A percentile compares a stretch with the other conserved stretches of the same genome.
Evolutionary conservation across 495 filamentous ascomycete species (phyloP).

Genomic region (Penicillium cosmopolitanum): DNA sequence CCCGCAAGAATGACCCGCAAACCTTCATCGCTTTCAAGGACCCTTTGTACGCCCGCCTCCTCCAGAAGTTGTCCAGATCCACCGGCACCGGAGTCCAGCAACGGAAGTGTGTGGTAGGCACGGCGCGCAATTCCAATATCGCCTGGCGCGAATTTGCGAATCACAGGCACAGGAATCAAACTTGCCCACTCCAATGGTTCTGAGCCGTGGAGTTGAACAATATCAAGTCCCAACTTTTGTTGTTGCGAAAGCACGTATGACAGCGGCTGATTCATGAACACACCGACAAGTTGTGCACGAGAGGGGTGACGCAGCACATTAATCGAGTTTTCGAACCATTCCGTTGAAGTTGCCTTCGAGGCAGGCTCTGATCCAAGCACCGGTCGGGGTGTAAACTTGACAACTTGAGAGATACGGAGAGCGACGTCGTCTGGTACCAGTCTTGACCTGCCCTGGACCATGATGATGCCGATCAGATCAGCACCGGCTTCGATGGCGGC

Average conservation of each 20-base stretch:
- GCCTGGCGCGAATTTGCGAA: slow-evolving; percentile 75
- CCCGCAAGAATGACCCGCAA: slow-evolving; percentile 80
- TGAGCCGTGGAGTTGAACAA: slow-evolving; percentile 88
- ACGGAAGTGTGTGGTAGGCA: slow-evolving; percentile 80
- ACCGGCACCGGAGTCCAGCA: slow-evolving; percentile 85
- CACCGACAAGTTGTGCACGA: slow-evolving; percentile 83
- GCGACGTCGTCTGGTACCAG: slow-evolving; percentile 77
- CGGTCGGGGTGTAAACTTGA: slow-evolving; percentile 62
- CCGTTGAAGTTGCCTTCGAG: slow-evolving; percentile 44
- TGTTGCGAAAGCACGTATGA: slow-evolving; percentile 78
- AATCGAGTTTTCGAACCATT: slow-evolving; percentile 66
- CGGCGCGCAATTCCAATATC: slow-evolving; percentile 70
- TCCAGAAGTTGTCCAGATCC: slow-evolving; percentile 80
- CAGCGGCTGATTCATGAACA: slow-evolving; percentile 90
- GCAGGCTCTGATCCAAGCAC: slow-evolving; percentile 30
- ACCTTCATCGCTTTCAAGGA: slow-evolving; percentile 63
- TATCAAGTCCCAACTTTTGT: slow-evolving; percentile 75
- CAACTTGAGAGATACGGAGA: slow-evolving; percentile 73
- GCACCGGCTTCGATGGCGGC: slow-evolving; percentile 86
- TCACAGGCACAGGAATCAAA: slow-evolving; percentile 86
- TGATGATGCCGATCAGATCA: slow-evolving; percentile 90
- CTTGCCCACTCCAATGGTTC: slow-evolving; percentile 92
- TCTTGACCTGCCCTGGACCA: slow-evolving; percentile 79
- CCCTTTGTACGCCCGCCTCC: slow-evolving; percentile 60
- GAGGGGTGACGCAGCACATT: slow-evolving; percentile 54